These are phyloP conservation scores for Cystobasidium tubakii DNA, from an alignment of 768 basidiomycete genomes.

Conservation along the genomic window DNA sequence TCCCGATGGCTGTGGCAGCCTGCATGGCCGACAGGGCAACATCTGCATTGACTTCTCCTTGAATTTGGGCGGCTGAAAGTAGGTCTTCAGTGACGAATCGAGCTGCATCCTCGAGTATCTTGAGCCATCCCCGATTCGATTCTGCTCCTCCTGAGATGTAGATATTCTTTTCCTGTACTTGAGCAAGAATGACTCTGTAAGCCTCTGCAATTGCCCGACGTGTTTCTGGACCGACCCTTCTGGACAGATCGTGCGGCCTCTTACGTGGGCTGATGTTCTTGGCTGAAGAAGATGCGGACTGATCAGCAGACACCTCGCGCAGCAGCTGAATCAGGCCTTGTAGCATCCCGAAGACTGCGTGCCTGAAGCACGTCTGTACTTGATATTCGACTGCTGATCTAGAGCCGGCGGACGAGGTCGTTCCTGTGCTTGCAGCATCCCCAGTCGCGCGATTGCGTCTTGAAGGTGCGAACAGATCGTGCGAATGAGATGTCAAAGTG, in stretches of 20 bases:
- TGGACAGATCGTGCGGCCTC: neutral
- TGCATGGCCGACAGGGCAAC: neutral
- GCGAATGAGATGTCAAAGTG: neutral
- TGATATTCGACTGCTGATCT: conserved; percentile 29
- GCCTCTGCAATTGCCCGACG: neutral
- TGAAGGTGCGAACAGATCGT: conserved; percentile 16
- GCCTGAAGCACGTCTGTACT: neutral
- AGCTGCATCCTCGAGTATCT: conserved; percentile 1
- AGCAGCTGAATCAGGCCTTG: neutral
- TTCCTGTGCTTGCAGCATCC: neutral
- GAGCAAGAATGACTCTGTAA: neutral
- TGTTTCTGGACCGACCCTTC: neutral
- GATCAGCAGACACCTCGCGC: neutral
- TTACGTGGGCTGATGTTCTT: neutral
- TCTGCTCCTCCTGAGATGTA: conserved; percentile 18
- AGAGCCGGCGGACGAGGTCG: neutral
- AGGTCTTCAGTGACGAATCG: neutral
- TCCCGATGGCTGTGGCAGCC: conserved; percentile 1
- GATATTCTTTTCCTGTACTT: conserved; percentile 18
- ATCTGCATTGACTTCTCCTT: neutral
- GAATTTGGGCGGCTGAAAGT: neutral
- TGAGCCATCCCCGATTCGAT: conserved; percentile 28
- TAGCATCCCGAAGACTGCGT: conserved; percentile 23
- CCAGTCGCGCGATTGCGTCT: neutral
- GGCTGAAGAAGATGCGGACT: neutral